Evolutionary conservation across 768 basidiomycete genomes (phyloP).

Genomic region (Tulasnella sp.): DNA sequence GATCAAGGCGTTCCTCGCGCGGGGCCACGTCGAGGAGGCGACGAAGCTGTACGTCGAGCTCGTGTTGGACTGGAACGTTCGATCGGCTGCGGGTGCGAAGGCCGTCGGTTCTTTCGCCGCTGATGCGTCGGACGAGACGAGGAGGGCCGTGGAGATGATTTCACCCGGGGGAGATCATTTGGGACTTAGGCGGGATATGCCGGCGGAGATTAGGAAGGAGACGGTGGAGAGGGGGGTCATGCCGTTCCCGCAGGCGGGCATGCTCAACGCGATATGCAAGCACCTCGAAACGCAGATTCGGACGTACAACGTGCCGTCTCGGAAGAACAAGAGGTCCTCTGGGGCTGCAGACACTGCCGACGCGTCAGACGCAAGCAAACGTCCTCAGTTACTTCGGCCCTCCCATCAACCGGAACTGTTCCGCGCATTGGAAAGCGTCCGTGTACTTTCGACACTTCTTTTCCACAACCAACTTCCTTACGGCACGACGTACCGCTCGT

Average conservation of each 20-base stretch:
- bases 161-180: background rate
- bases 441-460: conserved; percentile 25
- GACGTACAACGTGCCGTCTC: background rate
- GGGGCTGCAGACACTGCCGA: background rate
- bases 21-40: background rate
- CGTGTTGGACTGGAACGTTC: conserved; percentile 11
- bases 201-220: background rate
- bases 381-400: background rate
- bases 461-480: conserved; percentile 23
- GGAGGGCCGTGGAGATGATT: conserved; percentile 9
- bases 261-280: conserved; percentile 11
- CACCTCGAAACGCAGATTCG: background rate
- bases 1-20: background rate
- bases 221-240: background rate
- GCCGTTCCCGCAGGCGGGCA: conserved; percentile 3
- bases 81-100: background rate
- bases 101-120: background rate
- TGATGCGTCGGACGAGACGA: conserved; percentile 9
- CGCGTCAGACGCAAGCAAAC: background rate
- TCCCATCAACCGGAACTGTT: background rate
- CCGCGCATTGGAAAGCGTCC: conserved; percentile 16
- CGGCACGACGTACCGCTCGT: background rate
- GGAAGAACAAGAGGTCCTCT: background rate
- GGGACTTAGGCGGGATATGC: background rate
- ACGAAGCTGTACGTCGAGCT: conserved; percentile 2